A percentile compares a stretch with the other conserved stretches of the same genome.
Evolutionary conservation across 345 rosid species (phyloP).

Genomic region (Lagerstroemia speciosa): DNA sequence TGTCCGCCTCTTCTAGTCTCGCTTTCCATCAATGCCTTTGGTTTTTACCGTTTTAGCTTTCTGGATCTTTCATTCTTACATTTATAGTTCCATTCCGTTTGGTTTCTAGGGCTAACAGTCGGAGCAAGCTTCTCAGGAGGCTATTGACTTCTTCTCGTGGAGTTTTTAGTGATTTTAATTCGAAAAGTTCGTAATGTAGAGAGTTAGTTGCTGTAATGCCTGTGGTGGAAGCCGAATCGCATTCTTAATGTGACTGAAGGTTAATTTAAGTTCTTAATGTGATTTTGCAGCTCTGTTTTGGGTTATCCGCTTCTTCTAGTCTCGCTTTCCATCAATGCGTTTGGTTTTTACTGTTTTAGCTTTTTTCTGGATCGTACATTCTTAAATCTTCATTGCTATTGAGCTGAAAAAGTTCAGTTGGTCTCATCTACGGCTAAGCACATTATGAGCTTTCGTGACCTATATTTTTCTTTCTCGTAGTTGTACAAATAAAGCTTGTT

Average conservation of each 20-base stretch:
- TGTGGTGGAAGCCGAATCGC: background rate
- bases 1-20: background rate
- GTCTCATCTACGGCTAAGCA: background rate
- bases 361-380: background rate
- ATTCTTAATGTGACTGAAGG: background rate
- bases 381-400: background rate
- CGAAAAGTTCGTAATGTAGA: background rate
- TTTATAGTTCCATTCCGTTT: background rate
- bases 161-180: background rate
- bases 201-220: background rate
- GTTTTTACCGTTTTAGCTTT: background rate
- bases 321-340: background rate
- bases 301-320: background rate
- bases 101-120: background rate
- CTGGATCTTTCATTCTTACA: background rate
- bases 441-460: background rate
- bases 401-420: background rate
- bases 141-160: background rate
- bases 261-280: constrained; percentile 1
- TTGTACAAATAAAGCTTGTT: background rate
- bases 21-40: background rate
- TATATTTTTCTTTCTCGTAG: background rate
- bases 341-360: background rate
- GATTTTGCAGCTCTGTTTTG: background rate
- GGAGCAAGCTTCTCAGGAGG: background rate